Conservation (phyloP, 768 basidiomycete species). For the Trametopsis cervina region DNA sequence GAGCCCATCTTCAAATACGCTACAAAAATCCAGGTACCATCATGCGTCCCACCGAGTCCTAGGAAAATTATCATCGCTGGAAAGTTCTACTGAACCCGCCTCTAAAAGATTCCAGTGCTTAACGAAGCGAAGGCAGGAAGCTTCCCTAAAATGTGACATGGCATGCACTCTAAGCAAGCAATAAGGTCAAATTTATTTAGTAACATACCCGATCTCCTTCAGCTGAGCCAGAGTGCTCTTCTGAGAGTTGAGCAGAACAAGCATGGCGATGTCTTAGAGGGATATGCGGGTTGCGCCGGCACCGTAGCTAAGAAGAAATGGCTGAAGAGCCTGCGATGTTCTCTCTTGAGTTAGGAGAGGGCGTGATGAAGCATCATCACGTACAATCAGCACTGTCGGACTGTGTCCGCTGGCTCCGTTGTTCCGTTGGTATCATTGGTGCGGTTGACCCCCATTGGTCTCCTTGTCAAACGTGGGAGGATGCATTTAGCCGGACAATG, state of each 20-base stretch:
- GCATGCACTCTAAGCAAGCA: too few species aligned
- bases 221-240: not conserved
- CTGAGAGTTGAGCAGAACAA: not conserved
- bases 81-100: not conserved
- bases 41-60: not conserved
- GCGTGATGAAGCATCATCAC: too few species aligned
- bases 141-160: not conserved
- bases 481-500: constrained; percentile 1
- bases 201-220: not conserved
- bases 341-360: too few species aligned
- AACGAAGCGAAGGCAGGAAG: not conserved
- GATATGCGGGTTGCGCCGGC: not conserved
- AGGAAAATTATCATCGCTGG: not conserved
- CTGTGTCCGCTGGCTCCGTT: not conserved
- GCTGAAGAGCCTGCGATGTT: not conserved
- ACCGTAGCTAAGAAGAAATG: constrained; percentile 1
- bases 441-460: not conserved
- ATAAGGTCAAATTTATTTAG: too few species aligned
- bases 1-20: too few species aligned
- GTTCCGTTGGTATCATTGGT: not conserved
- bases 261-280: not conserved
- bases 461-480: not conserved
- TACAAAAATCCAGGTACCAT: too few species aligned
- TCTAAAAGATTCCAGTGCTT: not conserved
- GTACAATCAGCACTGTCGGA: too few species aligned